A percentile compares a stretch with the other conserved stretches of the same genome.
These are phyloP conservation scores for Ramularia endophylla DNA, from an alignment of 2,329 filamentous ascomycete species.

Conservation along the genomic window DNA sequence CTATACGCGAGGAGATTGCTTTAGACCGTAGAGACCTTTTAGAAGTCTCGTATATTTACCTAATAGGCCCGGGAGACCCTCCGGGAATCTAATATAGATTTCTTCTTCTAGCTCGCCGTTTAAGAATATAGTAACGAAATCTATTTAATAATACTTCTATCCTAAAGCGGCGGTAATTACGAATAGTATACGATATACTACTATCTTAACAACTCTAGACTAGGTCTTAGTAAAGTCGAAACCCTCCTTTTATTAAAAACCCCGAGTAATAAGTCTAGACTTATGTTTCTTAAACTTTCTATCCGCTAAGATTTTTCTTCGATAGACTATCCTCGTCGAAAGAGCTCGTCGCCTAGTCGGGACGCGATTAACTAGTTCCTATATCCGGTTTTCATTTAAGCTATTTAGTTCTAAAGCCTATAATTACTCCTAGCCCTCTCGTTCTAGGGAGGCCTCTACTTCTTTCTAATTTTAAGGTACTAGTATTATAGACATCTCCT, in stretches of 20 bases:
- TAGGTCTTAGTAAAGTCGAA: constrained; percentile 1
- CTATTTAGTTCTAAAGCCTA: not conserved
- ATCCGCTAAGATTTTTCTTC: not conserved
- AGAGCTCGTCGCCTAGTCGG: not conserved
- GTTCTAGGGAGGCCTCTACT: not conserved
- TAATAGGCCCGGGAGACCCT: not conserved
- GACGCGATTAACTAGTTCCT: not conserved
- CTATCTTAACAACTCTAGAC: not conserved
- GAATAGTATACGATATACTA: not conserved
- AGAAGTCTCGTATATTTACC: not conserved
- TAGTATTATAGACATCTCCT: not conserved
- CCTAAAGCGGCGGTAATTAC: not conserved
- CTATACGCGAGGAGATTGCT: not conserved
- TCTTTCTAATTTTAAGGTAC: not conserved
- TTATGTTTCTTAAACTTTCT: not conserved
- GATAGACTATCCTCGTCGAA: not conserved
- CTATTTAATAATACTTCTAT: constrained; percentile 4
- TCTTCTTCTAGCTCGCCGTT: not conserved
- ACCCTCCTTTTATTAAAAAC: constrained; percentile 1
- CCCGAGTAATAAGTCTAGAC: not conserved
- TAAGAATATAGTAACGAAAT: constrained; percentile 1
- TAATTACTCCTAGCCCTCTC: not conserved
- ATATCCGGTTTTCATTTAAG: not conserved
- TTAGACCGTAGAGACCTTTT: not conserved
- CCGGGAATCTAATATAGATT: not conserved